A percentile compares a stretch with the other conserved stretches of the same genome.
Conservation (phyloP, 1,139 yeast species). For the Torulaspora pretoriensis region DNA sequence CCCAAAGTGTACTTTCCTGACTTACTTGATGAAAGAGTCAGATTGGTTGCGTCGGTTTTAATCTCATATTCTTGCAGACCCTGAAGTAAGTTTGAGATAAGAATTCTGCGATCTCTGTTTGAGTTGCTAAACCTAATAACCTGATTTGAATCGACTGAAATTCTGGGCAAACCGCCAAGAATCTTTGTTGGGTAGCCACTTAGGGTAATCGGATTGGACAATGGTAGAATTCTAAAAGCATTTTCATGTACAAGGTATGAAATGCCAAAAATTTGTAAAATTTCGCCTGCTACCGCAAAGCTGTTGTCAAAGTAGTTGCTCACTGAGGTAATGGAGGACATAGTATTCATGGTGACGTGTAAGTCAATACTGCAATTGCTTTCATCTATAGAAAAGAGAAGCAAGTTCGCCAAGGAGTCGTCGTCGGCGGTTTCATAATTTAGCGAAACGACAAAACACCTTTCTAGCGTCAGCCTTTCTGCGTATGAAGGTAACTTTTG, state of each 20-base stretch:
- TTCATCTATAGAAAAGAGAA: constrained; percentile 31
- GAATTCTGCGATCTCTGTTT: background rate
- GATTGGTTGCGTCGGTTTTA: background rate
- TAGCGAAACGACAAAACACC: constrained; percentile 29
- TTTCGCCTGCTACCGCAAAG: constrained; percentile 26
- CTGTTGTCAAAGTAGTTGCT: constrained; percentile 19
- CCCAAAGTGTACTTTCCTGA: background rate
- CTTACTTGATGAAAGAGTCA: background rate
- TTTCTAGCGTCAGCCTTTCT: constrained; percentile 21
- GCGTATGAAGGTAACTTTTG: constrained; percentile 21
- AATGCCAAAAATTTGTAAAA: constrained; percentile 22
- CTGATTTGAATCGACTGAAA: background rate
- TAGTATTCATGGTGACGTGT: constrained; percentile 19
- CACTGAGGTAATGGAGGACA: constrained; percentile 18
- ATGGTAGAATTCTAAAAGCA: constrained; percentile 19
- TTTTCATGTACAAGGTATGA: constrained; percentile 30
- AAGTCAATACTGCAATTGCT: constrained; percentile 23
- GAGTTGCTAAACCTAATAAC: background rate
- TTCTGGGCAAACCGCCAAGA: background rate
- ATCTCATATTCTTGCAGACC: constrained; percentile 20
- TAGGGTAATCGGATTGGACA: constrained; percentile 16
- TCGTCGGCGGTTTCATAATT: constrained; percentile 29
- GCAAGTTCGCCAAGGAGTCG: constrained; percentile 22
- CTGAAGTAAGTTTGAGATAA: constrained; percentile 15
- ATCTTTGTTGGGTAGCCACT: constrained; percentile 14